phyloP scores from a whole-genome alignment of 1,284 basidiomycete genomes.

The Fomitopsis pinicola region DNA sequence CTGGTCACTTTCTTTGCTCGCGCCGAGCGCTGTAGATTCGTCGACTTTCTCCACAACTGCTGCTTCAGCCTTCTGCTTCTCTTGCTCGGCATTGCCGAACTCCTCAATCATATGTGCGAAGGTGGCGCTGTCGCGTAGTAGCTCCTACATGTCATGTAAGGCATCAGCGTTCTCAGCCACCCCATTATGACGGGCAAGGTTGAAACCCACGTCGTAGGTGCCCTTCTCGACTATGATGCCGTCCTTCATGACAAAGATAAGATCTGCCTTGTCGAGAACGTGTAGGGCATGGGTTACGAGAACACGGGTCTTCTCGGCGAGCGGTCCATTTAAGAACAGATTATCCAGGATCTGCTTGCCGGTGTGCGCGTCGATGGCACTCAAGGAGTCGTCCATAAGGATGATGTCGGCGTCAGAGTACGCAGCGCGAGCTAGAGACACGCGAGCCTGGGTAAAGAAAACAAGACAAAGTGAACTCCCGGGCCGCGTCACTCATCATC shows the following conservation, averaged over 20 bases:
- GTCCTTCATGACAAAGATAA: constrained; percentile 74
- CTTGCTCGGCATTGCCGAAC: constrained; percentile 43
- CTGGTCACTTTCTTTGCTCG: constrained; percentile 6
- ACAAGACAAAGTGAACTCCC: constrained; percentile 20
- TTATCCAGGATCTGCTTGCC: constrained; percentile 59
- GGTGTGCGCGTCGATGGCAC: constrained; percentile 71
- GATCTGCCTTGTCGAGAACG: constrained; percentile 62
- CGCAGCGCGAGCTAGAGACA: constrained; percentile 77
- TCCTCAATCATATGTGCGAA: constrained; percentile 64
- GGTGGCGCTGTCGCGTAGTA: constrained; percentile 46
- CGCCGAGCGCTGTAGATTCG: constrained; percentile 17
- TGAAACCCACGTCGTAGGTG: constrained; percentile 44
- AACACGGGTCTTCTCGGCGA: constrained; percentile 63
- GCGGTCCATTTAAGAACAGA: constrained; percentile 52
- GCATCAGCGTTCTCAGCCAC: neutral
- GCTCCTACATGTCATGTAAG: constrained; percentile 31
- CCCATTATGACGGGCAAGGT: neutral
- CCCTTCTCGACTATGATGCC: constrained; percentile 63
- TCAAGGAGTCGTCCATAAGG: constrained; percentile 68
- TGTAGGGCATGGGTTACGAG: constrained; percentile 76
- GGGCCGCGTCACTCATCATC: neutral
- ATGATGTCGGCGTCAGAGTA: constrained; percentile 76
- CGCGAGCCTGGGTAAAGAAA: constrained; percentile 51
- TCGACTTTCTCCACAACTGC: constrained; percentile 18
- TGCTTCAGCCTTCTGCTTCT: constrained; percentile 23